phyloP scores from a whole-genome alignment of 2,329 filamentous ascomycete species.

The Fusarium zealandicum region DNA sequence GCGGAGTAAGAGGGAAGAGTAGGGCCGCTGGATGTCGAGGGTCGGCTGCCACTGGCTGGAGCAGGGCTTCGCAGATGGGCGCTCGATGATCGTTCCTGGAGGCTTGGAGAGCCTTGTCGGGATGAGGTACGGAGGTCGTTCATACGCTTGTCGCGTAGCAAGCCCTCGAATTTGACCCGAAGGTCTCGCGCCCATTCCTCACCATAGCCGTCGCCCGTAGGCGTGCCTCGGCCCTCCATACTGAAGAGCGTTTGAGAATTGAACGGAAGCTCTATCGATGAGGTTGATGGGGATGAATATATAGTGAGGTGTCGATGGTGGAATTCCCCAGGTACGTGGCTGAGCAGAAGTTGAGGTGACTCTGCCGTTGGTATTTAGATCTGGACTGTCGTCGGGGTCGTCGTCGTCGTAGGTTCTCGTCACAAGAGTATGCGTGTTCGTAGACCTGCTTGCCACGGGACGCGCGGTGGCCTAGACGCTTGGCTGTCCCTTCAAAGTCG shows the following conservation, averaged over 20 bases:
- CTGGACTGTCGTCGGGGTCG: constrained; percentile 27
- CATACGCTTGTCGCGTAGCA: constrained; percentile 86
- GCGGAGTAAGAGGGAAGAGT: constrained; percentile 57
- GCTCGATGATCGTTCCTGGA: constrained; percentile 58
- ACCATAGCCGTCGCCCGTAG: constrained; percentile 59
- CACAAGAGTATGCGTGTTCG: constrained; percentile 37
- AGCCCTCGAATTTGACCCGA: constrained; percentile 82
- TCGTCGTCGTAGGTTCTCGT: constrained; percentile 40
- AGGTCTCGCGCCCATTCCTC: constrained; percentile 82
- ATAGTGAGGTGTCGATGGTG: constrained; percentile 4
- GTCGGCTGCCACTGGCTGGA: constrained; percentile 51
- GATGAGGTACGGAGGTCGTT: constrained; percentile 69
- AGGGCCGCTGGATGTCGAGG: constrained; percentile 56
- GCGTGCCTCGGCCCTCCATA: constrained; percentile 51
- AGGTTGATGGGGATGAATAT: constrained; percentile 4
- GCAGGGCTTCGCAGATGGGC: constrained; percentile 54
- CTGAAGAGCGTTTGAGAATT: constrained; percentile 15
- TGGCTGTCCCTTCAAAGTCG: constrained; percentile 19
- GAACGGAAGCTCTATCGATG: constrained; percentile 2
- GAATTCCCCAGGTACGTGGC: constrained; percentile 25
- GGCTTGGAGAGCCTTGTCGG: constrained; percentile 67
- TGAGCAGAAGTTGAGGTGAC: constrained; percentile 10
- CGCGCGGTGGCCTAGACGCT: constrained; percentile 34
- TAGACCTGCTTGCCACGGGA: constrained; percentile 41
- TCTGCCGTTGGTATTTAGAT: constrained; percentile 35